phyloP scores from a whole-genome alignment of 495 filamentous ascomycete species.

The Hamigera avellanea region DNA sequence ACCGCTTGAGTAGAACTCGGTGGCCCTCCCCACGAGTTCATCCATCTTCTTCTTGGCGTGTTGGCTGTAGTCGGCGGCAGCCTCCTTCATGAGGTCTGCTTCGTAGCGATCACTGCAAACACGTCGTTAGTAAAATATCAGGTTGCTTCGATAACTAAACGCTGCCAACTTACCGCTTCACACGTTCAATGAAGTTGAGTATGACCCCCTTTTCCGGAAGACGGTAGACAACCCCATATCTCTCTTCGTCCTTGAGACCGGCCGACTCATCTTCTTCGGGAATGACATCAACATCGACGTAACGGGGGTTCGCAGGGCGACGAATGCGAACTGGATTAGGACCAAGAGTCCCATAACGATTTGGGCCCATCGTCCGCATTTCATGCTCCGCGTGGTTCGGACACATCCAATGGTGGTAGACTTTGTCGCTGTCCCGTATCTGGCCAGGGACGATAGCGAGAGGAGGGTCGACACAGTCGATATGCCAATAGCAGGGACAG shows the following conservation, averaged over 20 bases:
- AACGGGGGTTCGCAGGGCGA: constrained; percentile 48
- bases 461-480: constrained; percentile 85
- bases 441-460: constrained; percentile 59
- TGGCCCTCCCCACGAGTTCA: constrained; percentile 11
- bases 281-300: constrained; percentile 64
- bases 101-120: constrained; percentile 12
- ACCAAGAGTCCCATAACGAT: not conserved
- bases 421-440: constrained; percentile 22
- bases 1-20: constrained; percentile 10
- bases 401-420: constrained; percentile 69
- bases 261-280: constrained; percentile 44
- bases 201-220: constrained; percentile 65
- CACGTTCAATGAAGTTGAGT: constrained; percentile 51
- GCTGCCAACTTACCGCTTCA: constrained; percentile 27
- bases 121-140: constrained; percentile 1
- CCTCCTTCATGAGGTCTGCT: constrained; percentile 7
- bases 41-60: constrained; percentile 16
- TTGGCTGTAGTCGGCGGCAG: constrained; percentile 9
- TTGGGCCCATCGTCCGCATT: constrained; percentile 9
- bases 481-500: constrained; percentile 72
- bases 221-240: constrained; percentile 49
- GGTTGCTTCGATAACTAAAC: too few relatives aligned
- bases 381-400: constrained; percentile 70
- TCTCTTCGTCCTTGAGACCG: constrained; percentile 36
- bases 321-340: constrained; percentile 21